Conservation (phyloP, 2,329 filamentous ascomycete species). For the Leptographium galeiforme region DNA sequence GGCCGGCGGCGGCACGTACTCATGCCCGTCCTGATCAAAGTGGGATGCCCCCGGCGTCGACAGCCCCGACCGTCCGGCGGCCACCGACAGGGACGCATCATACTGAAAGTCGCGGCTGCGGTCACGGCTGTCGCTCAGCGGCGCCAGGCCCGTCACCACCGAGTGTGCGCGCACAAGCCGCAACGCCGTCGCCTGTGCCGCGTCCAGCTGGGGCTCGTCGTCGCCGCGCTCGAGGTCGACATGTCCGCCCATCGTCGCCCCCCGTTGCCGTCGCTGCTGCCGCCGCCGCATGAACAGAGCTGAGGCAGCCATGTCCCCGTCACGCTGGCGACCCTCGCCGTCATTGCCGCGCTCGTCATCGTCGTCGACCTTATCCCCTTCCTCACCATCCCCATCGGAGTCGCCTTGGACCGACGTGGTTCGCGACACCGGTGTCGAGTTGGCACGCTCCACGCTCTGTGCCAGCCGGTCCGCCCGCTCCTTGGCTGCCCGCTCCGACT, state of each 20-base stretch:
- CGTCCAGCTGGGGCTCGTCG: not conserved
- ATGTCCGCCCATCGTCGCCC: not conserved
- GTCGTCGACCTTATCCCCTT: not conserved
- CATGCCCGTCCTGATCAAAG: constrained; percentile 41
- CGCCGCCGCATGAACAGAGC: not conserved
- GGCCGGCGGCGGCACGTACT: constrained; percentile 52
- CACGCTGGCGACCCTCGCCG: too few relatives aligned
- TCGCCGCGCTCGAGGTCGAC: constrained; percentile 4
- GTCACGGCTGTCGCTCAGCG: not conserved
- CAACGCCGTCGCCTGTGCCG: constrained; percentile 7
- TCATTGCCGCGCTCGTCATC: too few relatives aligned
- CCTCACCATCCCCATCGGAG: constrained; percentile 2
- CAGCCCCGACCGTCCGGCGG: constrained; percentile 13
- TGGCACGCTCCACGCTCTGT: constrained; percentile 17
- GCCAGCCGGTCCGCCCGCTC: constrained; percentile 21
- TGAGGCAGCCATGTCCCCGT: not conserved
- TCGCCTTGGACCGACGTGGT: constrained; percentile 15
- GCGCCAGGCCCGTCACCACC: not conserved
- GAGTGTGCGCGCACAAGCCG: constrained; percentile 12
- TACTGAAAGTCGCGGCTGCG: constrained; percentile 6
- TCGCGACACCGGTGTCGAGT: constrained; percentile 16
- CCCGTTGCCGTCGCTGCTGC: not conserved
- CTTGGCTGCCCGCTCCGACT: constrained; percentile 21
- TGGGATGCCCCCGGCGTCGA: constrained; percentile 27
- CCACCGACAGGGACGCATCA: constrained; percentile 8